A percentile compares a stretch with the other conserved stretches of the same genome.
These are phyloP conservation scores for Hygrophila difformis DNA, from an alignment of 257 asterid species.

Conservation along the genomic window DNA sequence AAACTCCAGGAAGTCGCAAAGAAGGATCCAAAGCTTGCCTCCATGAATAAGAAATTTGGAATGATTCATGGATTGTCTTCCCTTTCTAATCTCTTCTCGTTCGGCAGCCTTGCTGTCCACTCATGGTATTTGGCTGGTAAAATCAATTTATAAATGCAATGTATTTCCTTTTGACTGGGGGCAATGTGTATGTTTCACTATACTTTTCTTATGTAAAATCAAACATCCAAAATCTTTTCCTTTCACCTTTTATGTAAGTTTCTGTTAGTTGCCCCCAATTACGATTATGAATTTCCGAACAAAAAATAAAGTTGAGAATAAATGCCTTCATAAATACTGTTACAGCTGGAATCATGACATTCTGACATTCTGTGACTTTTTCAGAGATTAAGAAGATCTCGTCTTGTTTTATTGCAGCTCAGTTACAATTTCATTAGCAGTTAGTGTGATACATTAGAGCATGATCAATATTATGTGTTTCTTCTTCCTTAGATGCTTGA, in stretches of 20 bases:
- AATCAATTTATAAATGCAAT: conserved; percentile 39
- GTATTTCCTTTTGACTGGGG: conserved; percentile 6
- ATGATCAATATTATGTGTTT: too few species aligned
- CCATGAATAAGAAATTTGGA: conserved; percentile 98
- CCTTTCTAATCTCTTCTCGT: conserved; percentile 78
- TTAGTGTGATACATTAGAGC: too few species aligned
- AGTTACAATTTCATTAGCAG: too few species aligned
- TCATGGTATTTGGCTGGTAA: conserved; percentile 95
- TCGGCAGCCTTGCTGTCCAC: conserved; percentile 91
- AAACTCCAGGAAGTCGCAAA: conserved; percentile 84
- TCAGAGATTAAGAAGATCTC: neutral
- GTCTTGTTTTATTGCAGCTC: too few species aligned
- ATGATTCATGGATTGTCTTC: conserved; percentile 98
- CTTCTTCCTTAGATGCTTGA: too few species aligned
- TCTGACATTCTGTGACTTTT: neutral
- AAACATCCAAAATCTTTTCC: conserved; percentile 11
- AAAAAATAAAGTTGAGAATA: conserved; percentile 13
- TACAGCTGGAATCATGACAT: neutral
- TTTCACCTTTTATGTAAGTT: conserved; percentile 1
- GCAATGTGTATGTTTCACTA: conserved; percentile 7
- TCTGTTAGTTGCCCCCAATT: neutral
- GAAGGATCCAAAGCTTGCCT: conserved; percentile 75
- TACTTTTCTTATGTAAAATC: conserved; percentile 15
- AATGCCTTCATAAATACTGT: neutral
- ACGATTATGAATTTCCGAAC: conserved; percentile 16